Conservation (phyloP, 1,284 basidiomycete genomes). For the Sphaerobolus stellatus region DNA sequence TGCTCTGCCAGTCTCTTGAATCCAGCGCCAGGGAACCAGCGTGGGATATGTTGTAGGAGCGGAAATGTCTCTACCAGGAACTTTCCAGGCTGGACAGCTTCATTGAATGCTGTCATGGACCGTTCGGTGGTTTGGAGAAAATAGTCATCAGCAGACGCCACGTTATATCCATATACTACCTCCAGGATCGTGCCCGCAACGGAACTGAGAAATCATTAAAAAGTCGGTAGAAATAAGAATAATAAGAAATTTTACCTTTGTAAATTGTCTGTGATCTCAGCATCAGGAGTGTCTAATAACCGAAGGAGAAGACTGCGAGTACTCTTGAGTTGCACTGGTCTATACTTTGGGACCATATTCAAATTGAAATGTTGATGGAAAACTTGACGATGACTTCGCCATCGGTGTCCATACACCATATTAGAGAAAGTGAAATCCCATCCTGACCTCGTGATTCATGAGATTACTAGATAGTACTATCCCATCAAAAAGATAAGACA, state of each 20-base stretch:
- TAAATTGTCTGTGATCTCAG: too few species aligned
- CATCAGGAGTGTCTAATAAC: too few species aligned
- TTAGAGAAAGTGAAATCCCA: conserved; percentile 1
- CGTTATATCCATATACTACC: background rate
- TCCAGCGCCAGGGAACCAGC: conserved; percentile 35
- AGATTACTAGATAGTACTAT: background rate
- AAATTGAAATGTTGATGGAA: conserved; percentile 28
- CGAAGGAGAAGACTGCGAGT: background rate
- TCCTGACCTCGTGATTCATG: background rate
- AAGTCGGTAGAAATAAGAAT: background rate
- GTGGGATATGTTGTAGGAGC: conserved; percentile 30
- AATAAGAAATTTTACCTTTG: background rate
- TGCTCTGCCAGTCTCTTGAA: conserved; percentile 32
- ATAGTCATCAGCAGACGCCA: background rate
- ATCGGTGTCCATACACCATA: background rate
- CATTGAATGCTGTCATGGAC: background rate
- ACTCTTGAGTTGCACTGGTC: background rate
- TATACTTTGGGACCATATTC: background rate
- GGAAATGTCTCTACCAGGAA: conserved; percentile 11
- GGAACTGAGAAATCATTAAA: too few species aligned
- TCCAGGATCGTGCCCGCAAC: background rate
- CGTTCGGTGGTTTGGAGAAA: background rate
- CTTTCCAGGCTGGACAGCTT: conserved; percentile 3
- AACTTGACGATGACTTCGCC: conserved; percentile 14
- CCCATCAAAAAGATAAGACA: background rate